Evolutionary conservation across 805 yeast genomes (phyloP), one percentile per base, ranked within the genome.

Genomic region (Cyberlindnera amylophila): DNA sequence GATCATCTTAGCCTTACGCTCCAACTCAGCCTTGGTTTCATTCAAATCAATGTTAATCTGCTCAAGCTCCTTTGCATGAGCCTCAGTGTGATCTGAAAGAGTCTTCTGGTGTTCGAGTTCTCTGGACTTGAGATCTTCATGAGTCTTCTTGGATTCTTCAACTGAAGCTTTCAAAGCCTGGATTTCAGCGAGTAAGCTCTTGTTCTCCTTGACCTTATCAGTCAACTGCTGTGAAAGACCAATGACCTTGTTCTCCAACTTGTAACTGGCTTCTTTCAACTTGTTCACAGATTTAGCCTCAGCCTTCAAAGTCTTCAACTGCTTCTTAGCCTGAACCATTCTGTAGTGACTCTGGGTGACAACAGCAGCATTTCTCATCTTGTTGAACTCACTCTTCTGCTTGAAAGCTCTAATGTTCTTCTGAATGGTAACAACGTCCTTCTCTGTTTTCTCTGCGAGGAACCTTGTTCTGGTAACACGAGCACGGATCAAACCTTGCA

Each of bases 201-300:
- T 83, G 64, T 90, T 90, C 53, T 88, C 96, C 51, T 79, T 86
- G 19, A 85, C 82, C 62, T 87, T 86, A 29, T 80, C 66, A 0
- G 96, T 79, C 47, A 91, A 71, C 11, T 83, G 76, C 58, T 91
- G 95, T 4, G 97, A 91, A 53, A 93, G 77, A 64, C 90, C 95
- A 51, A 93, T 89, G n/a, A 95, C 97, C 72, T 95, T 93, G 66
- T 93, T 93, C 65, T 93, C 99, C 57, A 95, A 75, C 62, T 85
- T 80, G 67, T 88, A 93, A 56, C 95, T 89, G 31, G 87, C 95
- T 62, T 91, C 96, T 64, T 87, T 80, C 69, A 87, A 75, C 59
- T 84, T 95, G 61, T 83, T 82, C 34, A 88, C 95, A 13, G 96
- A 87, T 61, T 87, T 87, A 24, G 97, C 96, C 51, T 93, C 98